A percentile compares a stretch with the other conserved stretches of the same genome.
phyloP scores from a whole-genome alignment of 179 eudicot species.

The Corrigiola litoralis region DNA sequence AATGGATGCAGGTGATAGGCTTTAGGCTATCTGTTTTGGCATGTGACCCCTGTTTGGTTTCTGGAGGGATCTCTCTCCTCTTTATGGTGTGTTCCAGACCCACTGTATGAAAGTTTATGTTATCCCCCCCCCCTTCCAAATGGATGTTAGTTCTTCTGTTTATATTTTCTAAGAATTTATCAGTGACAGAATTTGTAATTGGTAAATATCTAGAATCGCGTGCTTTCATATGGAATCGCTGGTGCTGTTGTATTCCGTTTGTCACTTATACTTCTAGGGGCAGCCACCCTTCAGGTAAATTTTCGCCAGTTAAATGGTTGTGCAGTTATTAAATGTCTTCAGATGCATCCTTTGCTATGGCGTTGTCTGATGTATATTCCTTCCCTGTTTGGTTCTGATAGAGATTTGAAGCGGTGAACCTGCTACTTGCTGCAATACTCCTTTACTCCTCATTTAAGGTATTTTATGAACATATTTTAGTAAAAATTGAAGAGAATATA shows the following conservation, averaged over 20 bases:
- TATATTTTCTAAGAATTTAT: neutral
- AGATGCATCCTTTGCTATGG: neutral
- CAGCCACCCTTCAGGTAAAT: conserved; percentile 87
- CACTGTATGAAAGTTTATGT: too few relatives aligned
- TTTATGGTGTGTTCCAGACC: too few relatives aligned
- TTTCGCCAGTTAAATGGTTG: too few relatives aligned
- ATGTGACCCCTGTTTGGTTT: too few relatives aligned
- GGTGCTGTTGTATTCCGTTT: conserved; percentile 86
- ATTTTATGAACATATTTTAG: too few relatives aligned
- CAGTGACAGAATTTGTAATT: too few relatives aligned
- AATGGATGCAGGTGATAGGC: too few relatives aligned
- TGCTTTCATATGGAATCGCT: conserved; percentile 89
- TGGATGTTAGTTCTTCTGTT: neutral
- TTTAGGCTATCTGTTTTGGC: too few relatives aligned
- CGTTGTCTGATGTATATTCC: neutral
- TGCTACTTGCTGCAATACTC: conserved; percentile 80
- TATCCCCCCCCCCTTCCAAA: too few relatives aligned
- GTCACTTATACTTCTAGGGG: conserved; percentile 81
- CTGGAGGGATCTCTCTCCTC: too few relatives aligned
- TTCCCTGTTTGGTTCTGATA: conserved; percentile 29
- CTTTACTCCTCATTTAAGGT: conserved; percentile 93
- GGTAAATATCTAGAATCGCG: conserved; percentile 64
- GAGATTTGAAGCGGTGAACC: conserved; percentile 89
- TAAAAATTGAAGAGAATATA: too few relatives aligned
- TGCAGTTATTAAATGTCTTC: too few relatives aligned